Evolutionary conservation across 2,329 filamentous ascomycete species (phyloP).

Genomic region (Colletotrichum liriopes): DNA sequence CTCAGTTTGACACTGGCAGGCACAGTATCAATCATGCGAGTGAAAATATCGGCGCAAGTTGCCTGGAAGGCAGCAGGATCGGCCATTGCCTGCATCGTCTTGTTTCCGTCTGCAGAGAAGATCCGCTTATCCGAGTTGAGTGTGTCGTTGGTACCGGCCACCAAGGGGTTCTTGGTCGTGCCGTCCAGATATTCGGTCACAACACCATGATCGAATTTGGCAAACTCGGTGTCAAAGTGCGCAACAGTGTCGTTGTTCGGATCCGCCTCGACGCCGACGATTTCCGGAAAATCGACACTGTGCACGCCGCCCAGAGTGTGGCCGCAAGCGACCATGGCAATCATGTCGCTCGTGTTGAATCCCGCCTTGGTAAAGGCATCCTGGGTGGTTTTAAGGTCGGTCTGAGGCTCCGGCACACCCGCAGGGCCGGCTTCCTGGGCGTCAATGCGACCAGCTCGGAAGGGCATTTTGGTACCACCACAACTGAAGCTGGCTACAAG

Average conservation of each 20-base stretch:
- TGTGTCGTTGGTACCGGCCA: conserved; percentile 56
- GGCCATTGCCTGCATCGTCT: conserved; percentile 58
- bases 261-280: conserved; percentile 46
- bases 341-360: conserved; percentile 54
- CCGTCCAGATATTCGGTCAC: conserved; percentile 61
- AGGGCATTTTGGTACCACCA: conserved; percentile 47
- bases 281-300: conserved; percentile 57
- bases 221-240: conserved; percentile 56
- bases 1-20: conserved; percentile 49
- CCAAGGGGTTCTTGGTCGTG: conserved; percentile 59
- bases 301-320: conserved; percentile 61
- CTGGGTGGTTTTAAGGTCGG: conserved; percentile 47
- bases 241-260: conserved; percentile 51
- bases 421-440: conserved; percentile 49
- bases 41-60: conserved; percentile 51
- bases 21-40: conserved; percentile 55
- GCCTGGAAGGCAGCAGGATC: conserved; percentile 51
- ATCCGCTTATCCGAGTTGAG: conserved; percentile 60
- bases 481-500: conserved; percentile 44
- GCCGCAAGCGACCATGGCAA: conserved; percentile 54
- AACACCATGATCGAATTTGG: conserved; percentile 63
- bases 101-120: conserved; percentile 61
- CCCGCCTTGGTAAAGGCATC: conserved; percentile 51
- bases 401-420: conserved; percentile 53
- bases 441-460: conserved; percentile 51